phyloP scores from a whole-genome alignment of 225 moss, liverwort and hornwort genomes.

The Pleurozium schreberi region DNA sequence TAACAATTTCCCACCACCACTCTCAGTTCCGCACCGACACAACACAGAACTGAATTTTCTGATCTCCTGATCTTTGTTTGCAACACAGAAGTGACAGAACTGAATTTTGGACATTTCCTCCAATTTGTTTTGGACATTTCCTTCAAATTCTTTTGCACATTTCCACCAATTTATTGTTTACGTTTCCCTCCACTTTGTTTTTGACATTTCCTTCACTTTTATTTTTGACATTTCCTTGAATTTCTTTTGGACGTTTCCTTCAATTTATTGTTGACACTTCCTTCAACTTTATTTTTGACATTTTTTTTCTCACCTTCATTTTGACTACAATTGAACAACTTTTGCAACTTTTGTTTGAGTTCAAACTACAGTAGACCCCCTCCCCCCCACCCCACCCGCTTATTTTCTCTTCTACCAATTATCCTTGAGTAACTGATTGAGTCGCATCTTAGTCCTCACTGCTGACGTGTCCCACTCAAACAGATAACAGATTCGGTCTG shows the following conservation, averaged over 20 bases:
- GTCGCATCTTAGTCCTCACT: not conserved
- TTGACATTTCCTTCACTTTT: too few relatives aligned
- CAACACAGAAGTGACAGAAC: not conserved
- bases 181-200: too few relatives aligned
- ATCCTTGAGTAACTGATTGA: not conserved
- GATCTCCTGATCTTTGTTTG: not conserved
- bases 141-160: too few relatives aligned
- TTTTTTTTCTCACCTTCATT: too few relatives aligned
- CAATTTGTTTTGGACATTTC: not conserved
- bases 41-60: not conserved
- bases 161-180: too few relatives aligned
- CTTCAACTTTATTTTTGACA: not conserved
- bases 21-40: not conserved
- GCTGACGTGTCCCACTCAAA: not conserved
- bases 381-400: too few relatives aligned
- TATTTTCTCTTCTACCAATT: not conserved
- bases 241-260: not conserved
- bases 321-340: not conserved
- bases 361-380: too few relatives aligned
- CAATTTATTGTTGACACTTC: not conserved
- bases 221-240: not conserved
- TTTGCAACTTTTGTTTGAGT: too few relatives aligned
- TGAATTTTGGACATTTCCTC: not conserved
- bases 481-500: not conserved
- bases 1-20: not conserved